Evolutionary conservation across 768 basidiomycete species (phyloP).

Genomic region (Roridomyces roridus): DNA sequence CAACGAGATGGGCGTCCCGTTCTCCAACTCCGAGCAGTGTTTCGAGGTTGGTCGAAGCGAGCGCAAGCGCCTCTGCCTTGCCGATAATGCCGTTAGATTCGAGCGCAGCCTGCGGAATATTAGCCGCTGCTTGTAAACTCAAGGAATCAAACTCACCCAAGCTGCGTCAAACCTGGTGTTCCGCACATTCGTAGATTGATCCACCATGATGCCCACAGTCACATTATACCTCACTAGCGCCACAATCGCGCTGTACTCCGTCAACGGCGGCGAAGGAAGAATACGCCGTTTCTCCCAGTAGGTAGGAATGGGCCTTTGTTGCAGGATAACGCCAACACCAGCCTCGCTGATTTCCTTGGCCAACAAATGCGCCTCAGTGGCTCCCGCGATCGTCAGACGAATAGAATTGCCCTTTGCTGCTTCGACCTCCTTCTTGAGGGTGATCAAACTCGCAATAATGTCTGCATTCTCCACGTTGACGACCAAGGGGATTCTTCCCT

Average conservation of each 20-base stretch:
- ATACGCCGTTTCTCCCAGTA: conserved; percentile 68
- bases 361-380: conserved; percentile 64
- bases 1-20: conserved; percentile 42
- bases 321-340: conserved; percentile 73
- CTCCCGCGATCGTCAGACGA: conserved; percentile 61
- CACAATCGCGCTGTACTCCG: conserved; percentile 59
- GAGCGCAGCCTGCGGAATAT: conserved; percentile 39
- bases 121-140: neutral
- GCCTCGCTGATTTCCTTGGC: conserved; percentile 67
- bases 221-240: conserved; percentile 65
- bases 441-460: conserved; percentile 72
- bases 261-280: conserved; percentile 72
- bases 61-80: conserved; percentile 38
- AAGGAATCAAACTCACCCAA: conserved; percentile 53
- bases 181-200: conserved; percentile 61
- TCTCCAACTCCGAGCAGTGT: conserved; percentile 43
- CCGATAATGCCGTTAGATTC: conserved; percentile 44
- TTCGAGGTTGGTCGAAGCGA: conserved; percentile 50
- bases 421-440: conserved; percentile 64
- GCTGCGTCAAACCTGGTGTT: conserved; percentile 73
- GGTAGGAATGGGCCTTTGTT: conserved; percentile 65
- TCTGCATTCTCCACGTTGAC: conserved; percentile 75
- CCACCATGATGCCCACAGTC: conserved; percentile 64
- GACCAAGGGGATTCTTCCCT: conserved; percentile 73
- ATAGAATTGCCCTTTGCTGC: conserved; percentile 36